Conservation (phyloP, 305 asterid genomes). For the Fraxinus xanthoxyloides region DNA sequence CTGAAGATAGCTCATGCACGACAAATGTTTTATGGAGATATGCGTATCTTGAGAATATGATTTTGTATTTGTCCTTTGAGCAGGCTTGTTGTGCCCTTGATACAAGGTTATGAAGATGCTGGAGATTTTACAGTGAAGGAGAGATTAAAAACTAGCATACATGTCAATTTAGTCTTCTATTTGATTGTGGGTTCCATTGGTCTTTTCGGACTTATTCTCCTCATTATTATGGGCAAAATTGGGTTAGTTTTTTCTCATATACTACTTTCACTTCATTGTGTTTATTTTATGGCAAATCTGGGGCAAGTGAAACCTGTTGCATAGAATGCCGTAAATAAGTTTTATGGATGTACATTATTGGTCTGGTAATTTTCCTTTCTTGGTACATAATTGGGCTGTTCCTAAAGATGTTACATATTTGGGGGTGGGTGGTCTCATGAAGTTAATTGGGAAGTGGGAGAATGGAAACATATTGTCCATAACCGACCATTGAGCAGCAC, state of each 20-base stretch:
- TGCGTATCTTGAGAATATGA: slow-evolving; percentile 16
- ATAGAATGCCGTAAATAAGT: slow-evolving; percentile 7
- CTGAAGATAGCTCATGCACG: slow-evolving; percentile 7
- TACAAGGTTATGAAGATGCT: slow-evolving; percentile 99
- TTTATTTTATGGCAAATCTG: slow-evolving; percentile 13
- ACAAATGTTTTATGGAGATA: slow-evolving; percentile 12
- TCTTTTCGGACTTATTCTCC: slow-evolving; percentile 88
- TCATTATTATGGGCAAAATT: slow-evolving; percentile 62
- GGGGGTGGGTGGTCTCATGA: not conserved
- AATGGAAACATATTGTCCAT: not conserved
- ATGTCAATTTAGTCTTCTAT: slow-evolving; percentile 87
- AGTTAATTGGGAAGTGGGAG: too few species aligned
- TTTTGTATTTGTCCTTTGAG: slow-evolving; percentile 29
- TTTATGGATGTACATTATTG: not conserved
- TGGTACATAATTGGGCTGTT: not conserved
- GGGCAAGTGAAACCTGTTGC: not conserved
- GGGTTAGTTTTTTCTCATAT: slow-evolving; percentile 56
- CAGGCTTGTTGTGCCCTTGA: slow-evolving; percentile 97
- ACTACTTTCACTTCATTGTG: slow-evolving; percentile 13
- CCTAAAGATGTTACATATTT: not conserved
- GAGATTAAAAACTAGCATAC: slow-evolving; percentile 92
- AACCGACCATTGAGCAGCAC: not conserved
- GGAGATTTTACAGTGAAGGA: slow-evolving; percentile 87
- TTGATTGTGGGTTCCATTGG: slow-evolving; percentile 84
- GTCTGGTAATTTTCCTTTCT: slow-evolving; percentile 3